Evolutionary conservation across 345 rosid genomes (phyloP).

Genomic region (Mangifera indica): DNA sequence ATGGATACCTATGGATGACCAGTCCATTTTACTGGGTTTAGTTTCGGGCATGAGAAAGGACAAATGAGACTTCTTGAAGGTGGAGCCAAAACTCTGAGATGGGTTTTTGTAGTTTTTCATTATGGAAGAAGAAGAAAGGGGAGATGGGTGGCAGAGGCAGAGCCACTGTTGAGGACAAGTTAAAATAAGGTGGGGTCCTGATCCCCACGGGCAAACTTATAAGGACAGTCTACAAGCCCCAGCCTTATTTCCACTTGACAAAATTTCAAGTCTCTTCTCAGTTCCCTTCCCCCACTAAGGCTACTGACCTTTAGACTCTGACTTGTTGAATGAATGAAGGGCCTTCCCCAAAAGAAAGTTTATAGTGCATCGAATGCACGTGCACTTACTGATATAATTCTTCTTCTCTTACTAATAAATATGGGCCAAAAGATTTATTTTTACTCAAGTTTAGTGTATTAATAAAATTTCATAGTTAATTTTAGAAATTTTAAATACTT

Average conservation of each 20-base stretch:
- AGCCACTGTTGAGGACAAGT: conserved; percentile 2
- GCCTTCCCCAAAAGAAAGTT: background rate
- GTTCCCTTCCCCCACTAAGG: background rate
- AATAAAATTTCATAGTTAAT: too few relatives aligned
- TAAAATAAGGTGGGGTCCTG: conserved; percentile 4
- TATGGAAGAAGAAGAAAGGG: background rate
- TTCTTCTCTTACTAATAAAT: too few relatives aligned
- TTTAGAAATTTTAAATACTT: too few relatives aligned
- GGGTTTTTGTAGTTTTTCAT: background rate
- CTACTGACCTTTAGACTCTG: background rate
- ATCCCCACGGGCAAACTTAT: conserved; percentile 22
- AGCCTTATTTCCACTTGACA: too few relatives aligned
- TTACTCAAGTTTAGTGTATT: too few relatives aligned
- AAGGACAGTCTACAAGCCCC: conserved; percentile 30
- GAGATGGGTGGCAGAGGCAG: background rate
- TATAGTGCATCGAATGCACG: too few relatives aligned
- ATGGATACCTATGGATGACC: too few relatives aligned
- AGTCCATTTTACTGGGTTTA: too few relatives aligned
- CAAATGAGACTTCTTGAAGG: background rate
- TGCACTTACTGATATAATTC: too few relatives aligned
- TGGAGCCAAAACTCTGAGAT: background rate
- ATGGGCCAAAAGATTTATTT: too few relatives aligned
- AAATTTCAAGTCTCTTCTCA: background rate
- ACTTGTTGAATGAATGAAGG: background rate
- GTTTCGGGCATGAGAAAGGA: background rate